phyloP scores from a whole-genome alignment of 371 early-diverging fungal genomes.

The Saksenaea vasiformis region DNA sequence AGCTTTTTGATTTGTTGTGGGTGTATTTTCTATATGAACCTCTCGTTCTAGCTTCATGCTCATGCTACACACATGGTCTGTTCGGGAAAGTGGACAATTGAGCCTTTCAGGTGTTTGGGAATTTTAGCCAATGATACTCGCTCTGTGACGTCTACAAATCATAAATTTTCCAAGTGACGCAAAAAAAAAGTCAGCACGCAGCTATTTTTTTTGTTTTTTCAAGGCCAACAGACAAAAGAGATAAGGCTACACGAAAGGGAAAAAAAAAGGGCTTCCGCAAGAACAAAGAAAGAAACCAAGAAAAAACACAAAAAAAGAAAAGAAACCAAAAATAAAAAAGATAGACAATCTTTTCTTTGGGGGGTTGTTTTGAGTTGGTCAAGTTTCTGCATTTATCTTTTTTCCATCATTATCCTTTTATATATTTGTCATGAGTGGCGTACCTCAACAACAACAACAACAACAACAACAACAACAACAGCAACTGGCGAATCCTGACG shows the following conservation, averaged over 20 bases:
- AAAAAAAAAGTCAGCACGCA: not conserved
- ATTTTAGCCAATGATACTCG: too few relatives aligned
- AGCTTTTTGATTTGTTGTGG: too few relatives aligned
- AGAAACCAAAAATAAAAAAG: conserved; percentile 7
- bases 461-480: too few relatives aligned
- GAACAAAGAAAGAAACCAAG: conserved; percentile 7
- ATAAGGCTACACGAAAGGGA: not conserved
- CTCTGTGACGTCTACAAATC: too few relatives aligned
- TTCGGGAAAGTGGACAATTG: too few relatives aligned
- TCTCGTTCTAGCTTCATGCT: too few relatives aligned
- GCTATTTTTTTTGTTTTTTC: not conserved
- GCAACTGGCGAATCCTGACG: conserved; percentile 26
- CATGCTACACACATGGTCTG: too few relatives aligned
- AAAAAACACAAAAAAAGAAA: conserved; percentile 8
- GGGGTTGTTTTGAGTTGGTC: conserved; percentile 2
- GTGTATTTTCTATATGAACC: too few relatives aligned
- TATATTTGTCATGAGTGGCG: conserved; percentile 19
- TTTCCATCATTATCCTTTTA: conserved; percentile 11
- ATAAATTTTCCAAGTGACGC: too few relatives aligned
- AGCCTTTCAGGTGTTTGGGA: too few relatives aligned
- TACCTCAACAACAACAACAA: conserved; percentile 26
- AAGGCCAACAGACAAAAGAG: not conserved
- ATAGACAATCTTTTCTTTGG: conserved; percentile 6
- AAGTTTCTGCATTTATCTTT: conserved; percentile 24
- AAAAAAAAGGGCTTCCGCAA: not conserved